Evolutionary conservation across 2,329 filamentous ascomycete species (phyloP).

Genomic region (Beauveria asiatica): DNA sequence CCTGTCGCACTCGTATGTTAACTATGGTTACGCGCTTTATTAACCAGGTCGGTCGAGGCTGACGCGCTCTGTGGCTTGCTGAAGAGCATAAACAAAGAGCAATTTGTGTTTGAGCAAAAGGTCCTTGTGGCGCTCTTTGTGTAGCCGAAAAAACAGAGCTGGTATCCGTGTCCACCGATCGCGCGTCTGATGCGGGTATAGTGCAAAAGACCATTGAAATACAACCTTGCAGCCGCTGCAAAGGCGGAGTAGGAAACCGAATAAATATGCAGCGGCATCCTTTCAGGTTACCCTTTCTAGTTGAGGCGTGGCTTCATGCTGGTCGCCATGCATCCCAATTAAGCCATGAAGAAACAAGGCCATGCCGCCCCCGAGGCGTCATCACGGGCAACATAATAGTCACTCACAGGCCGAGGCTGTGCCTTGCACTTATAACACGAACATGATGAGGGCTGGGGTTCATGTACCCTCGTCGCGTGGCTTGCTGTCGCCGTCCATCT

Average conservation of each 20-base stretch:
- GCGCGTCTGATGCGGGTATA: constrained; percentile 6
- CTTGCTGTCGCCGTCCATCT: not conserved
- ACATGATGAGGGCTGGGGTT: not conserved
- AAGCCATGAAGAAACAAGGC: not conserved
- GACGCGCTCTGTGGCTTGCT: constrained; percentile 5
- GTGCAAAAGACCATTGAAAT: not conserved
- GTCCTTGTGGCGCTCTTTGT: constrained; percentile 1
- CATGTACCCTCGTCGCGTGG: not conserved
- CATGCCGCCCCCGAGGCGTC: not conserved
- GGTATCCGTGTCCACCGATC: not conserved
- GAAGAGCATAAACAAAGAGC: not conserved
- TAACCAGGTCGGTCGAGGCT: not conserved
- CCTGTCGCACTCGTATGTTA: not conserved
- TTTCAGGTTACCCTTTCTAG: not conserved
- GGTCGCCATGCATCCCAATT: not conserved
- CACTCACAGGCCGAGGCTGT: not conserved
- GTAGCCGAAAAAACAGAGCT: not conserved
- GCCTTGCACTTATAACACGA: not conserved
- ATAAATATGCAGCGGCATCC: not conserved
- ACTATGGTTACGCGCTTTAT: not conserved
- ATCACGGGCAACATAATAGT: not conserved
- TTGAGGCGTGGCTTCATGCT: not conserved
- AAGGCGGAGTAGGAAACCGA: not conserved
- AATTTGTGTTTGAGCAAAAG: constrained; percentile 1
- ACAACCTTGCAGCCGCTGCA: constrained; percentile 6